Percentiles rank a stretch among this genome's conserved stretches.
These are phyloP conservation scores for Macrocybe gigantea DNA, from an alignment of 768 basidiomycete species.

Conservation along the genomic window DNA sequence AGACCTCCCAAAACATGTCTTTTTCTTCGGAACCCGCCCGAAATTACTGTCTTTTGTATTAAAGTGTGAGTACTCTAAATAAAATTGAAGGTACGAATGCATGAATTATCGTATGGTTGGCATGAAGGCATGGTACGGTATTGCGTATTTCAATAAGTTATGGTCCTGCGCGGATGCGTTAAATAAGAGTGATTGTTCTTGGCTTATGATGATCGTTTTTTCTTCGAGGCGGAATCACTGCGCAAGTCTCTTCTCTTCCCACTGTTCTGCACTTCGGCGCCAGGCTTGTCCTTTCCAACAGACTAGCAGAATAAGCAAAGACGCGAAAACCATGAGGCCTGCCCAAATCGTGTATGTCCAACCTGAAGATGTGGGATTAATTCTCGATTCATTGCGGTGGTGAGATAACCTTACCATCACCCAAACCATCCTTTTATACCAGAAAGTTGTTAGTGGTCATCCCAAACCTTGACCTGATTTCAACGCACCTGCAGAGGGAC, in stretches of 20 bases:
- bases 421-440: slow-evolving; percentile 47
- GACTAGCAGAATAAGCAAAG: slow-evolving; percentile 54
- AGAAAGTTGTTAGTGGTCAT: neutral
- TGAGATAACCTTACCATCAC: slow-evolving; percentile 51
- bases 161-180: too few relatives aligned
- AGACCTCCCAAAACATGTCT: too few relatives aligned
- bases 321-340: slow-evolving; percentile 43
- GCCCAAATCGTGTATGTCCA: slow-evolving; percentile 68
- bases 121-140: too few relatives aligned
- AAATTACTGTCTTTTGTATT: too few relatives aligned
- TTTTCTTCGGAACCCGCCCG: too few relatives aligned
- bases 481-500: slow-evolving; percentile 60
- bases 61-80: too few relatives aligned
- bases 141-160: too few relatives aligned
- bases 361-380: slow-evolving; percentile 19
- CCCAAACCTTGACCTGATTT: neutral
- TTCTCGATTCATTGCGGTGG: neutral
- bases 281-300: slow-evolving; percentile 53
- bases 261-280: slow-evolving; percentile 44
- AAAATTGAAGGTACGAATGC: too few relatives aligned
- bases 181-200: too few relatives aligned
- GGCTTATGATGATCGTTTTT: too few relatives aligned
- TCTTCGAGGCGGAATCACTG: too few relatives aligned
- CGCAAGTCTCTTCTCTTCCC: slow-evolving; percentile 21
- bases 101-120: too few relatives aligned